phyloP scores from a whole-genome alignment of 805 yeast species.

The Naumovozyma dairenensis region DNA sequence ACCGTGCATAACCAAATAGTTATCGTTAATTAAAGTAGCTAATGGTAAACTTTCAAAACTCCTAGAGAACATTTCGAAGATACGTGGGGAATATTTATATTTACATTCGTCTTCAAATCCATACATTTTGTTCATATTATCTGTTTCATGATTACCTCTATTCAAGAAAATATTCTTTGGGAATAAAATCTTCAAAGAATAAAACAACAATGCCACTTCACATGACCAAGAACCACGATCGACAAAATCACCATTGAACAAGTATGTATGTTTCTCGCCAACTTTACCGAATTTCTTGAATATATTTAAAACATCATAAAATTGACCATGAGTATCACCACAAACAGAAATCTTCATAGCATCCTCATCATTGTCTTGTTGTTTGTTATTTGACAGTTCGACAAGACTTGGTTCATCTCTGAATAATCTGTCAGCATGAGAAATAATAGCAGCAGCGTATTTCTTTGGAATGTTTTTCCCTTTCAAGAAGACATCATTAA shows the following conservation, averaged over 20 bases:
- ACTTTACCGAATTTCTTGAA: constrained; percentile 71
- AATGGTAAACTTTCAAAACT: constrained; percentile 80
- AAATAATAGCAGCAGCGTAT: constrained; percentile 73
- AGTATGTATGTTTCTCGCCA: constrained; percentile 48
- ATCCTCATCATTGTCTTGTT: constrained; percentile 9
- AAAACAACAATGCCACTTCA: constrained; percentile 80
- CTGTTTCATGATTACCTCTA: constrained; percentile 95
- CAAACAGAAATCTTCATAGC: constrained; percentile 60
- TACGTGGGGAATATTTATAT: constrained; percentile 70
- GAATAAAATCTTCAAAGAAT: constrained; percentile 63
- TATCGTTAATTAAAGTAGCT: constrained; percentile 67
- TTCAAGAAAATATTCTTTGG: constrained; percentile 68
- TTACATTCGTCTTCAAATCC: constrained; percentile 96
- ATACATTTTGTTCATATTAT: constrained; percentile 91
- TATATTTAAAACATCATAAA: constrained; percentile 76
- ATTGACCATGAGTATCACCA: constrained; percentile 98
- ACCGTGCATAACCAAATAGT: constrained; percentile 89
- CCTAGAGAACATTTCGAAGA: constrained; percentile 76
- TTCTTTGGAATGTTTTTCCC: constrained; percentile 72
- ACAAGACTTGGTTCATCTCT: constrained; percentile 62
- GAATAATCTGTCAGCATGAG: constrained; percentile 58
- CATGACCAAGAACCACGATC: constrained; percentile 98
- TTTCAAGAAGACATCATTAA: constrained; percentile 52
- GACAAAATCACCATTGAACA: constrained; percentile 96
- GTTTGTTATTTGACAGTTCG: constrained; percentile 52